Base-by-base conservation (phyloP, 176 grass and related monocot genomes). In the Chloris gayana region DNA sequence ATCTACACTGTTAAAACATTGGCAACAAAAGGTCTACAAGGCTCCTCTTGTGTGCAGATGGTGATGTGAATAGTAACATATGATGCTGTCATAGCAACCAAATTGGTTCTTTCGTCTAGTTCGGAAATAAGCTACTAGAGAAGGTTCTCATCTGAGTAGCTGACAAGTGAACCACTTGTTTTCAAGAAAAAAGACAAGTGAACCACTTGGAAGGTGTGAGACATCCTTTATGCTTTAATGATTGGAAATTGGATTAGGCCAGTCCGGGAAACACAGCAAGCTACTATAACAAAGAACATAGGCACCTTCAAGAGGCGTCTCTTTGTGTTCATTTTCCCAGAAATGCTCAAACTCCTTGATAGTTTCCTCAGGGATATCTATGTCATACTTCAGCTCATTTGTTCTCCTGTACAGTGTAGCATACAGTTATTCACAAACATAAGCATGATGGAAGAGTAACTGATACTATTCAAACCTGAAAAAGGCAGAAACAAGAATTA, bases 381-480 rank as follows among this genome's bases (percentile, higher is more conserved):
- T 86, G 75, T 94, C 95, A 85, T 74, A 87, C 51, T 94, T 98
- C 77, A 98, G 75, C 74, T 98, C 89, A 87, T 92, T 94, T 19
- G 83, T 92, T 89, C 74, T 89, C 81, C 95, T 98, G 53, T 72
- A 87, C 46, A 59, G 85, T 26, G 24, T 42, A 82, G 25, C 14
- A 57, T 21, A 45, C 34, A 80, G 56, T 70, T 22, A 83, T 88
- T 67, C 17, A 19, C 72, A 72, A 82, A 69, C 56, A 62, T 18
- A 32, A 56, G 42, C 32, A 76, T 24, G 58, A 10, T 25, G 8
- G 17, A 39, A 32, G 54, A 53, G 2, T 67, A 69, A 54, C 37
- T 24, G 49, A 34, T 49, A 71, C 27, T 63, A 14, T 71, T 76
- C 34, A 56, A 81, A 76, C 42, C 64, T 12, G 12, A 46, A 50